phyloP scores from a whole-genome alignment of 2,329 filamentous ascomycete species.

The Sporothrix luriei region DNA sequence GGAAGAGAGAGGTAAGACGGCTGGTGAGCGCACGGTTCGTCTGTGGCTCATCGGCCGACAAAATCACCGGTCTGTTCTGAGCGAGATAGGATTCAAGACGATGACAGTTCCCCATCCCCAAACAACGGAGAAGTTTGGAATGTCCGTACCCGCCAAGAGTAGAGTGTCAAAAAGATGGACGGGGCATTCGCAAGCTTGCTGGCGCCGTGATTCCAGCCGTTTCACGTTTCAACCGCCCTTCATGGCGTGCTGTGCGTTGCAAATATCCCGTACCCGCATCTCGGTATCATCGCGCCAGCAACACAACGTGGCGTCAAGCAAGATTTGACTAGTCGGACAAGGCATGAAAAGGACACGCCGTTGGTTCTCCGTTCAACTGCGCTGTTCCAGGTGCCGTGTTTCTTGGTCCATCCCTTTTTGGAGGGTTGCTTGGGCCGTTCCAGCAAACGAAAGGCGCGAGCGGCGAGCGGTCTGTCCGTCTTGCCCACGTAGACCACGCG shows the following conservation, averaged over 20 bases:
- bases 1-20: not conserved
- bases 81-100: conserved; percentile 3
- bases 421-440: not conserved
- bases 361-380: not conserved
- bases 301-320: not conserved
- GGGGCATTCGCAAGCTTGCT: not conserved
- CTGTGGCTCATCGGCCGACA: not conserved
- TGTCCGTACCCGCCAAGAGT: not conserved
- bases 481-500: not conserved
- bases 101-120: not conserved
- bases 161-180: not conserved
- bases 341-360: not conserved
- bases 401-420: not conserved
- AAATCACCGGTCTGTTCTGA: not conserved
- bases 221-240: not conserved
- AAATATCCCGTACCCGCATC: not conserved
- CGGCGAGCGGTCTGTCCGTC: not conserved
- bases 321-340: conserved; percentile 14
- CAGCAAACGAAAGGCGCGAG: not conserved
- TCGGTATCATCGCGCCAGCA: not conserved
- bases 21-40: not conserved
- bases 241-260: no score
- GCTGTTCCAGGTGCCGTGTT: not conserved
- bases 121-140: not conserved
- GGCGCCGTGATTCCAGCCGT: conserved; percentile 5